Evolutionary conservation across 2,329 filamentous ascomycete species (phyloP).

Genomic region (Fusarium napiforme): DNA sequence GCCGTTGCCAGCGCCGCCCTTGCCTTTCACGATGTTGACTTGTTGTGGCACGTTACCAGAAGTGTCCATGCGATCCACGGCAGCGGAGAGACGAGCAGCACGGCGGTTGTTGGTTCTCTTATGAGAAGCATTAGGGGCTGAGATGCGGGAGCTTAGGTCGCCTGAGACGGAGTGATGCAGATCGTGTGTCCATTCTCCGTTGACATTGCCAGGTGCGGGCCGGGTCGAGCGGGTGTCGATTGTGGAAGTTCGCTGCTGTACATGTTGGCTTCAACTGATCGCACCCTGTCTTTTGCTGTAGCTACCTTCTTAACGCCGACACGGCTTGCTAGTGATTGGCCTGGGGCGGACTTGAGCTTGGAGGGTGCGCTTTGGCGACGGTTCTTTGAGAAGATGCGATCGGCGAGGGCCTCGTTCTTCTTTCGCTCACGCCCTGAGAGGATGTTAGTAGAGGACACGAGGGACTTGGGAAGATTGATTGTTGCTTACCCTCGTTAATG

Average conservation of each 20-base stretch:
- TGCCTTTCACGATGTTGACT: conserved; percentile 48
- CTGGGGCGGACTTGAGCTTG: conserved; percentile 56
- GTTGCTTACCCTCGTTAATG: conserved; percentile 60
- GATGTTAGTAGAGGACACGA: not conserved
- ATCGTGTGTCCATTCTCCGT: conserved; percentile 78
- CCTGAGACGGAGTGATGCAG: conserved; percentile 63
- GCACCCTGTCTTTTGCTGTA: conserved; percentile 12
- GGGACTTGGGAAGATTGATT: not conserved
- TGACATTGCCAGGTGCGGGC: conserved; percentile 63
- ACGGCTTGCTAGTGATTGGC: conserved; percentile 74
- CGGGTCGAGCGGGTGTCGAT: conserved; percentile 34
- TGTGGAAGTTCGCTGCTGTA: conserved; percentile 40
- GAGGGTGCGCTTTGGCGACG: conserved; percentile 67
- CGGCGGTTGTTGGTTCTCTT: conserved; percentile 42
- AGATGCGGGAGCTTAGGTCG: conserved; percentile 60
- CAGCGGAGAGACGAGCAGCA: conserved; percentile 56
- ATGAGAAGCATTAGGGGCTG: conserved; percentile 49
- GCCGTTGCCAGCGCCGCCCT: conserved; percentile 14
- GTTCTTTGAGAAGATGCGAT: conserved; percentile 74
- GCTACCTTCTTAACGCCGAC: conserved; percentile 78
- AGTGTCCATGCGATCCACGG: conserved; percentile 55
- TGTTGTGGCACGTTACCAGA: conserved; percentile 48
- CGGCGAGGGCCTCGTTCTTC: conserved; percentile 76
- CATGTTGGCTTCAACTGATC: conserved; percentile 19
- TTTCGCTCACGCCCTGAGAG: conserved; percentile 71